Base-by-base conservation (phyloP, 2,329 filamentous ascomycete species). In the Xenoacremonium recifei region DNA sequence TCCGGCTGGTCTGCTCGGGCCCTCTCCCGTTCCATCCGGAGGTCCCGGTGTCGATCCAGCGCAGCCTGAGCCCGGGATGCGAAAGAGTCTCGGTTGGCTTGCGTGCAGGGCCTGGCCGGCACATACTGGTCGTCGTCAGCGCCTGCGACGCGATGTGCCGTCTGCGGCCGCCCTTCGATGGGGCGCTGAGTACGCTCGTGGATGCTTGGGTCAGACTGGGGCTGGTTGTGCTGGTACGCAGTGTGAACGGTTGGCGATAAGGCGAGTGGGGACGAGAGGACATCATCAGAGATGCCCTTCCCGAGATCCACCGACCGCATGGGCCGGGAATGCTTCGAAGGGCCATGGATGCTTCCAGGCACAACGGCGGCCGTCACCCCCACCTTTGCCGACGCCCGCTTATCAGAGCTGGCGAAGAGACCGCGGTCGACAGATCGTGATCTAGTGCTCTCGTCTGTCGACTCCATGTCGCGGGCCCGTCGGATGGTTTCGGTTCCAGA, bases 371-470 rank as follows among this genome's bases (percentile, higher is more conserved):
- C 79, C 59, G 76, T 86, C 19, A 89, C 55, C 4, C 78, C 79
- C 3, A 89, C 72, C 49, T 79, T 81, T 1, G 87, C 73, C 30
- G 76, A 75, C 3, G 77, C 77, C 45, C 85, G 82, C 50, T 84
- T 82, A 57, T 88, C 82, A 9, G 72, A 67, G 39, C 71, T 80
- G 17, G 71, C 69, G 39, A 85, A 82, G 3, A 78, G 51, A 50
- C 76, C 73, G 31, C 81, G 73, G 45, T 89, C 85, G 6, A 81
- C 79, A 0, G 85, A 88, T 21, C 73, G 75, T 5, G 80, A 77
- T 25, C 84, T 73, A 3, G 72, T 69, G 17, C 66, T 63, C 25
- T 77, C 73, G 30, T 79, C 76, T n/a, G 52, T 45, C 30, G 58
- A 39, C 43, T 66, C 56, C 20, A 67, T 55, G 21, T 73, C 69